Conservation (phyloP, 305 asterid genomes). For the Fraxinus velutina region DNA sequence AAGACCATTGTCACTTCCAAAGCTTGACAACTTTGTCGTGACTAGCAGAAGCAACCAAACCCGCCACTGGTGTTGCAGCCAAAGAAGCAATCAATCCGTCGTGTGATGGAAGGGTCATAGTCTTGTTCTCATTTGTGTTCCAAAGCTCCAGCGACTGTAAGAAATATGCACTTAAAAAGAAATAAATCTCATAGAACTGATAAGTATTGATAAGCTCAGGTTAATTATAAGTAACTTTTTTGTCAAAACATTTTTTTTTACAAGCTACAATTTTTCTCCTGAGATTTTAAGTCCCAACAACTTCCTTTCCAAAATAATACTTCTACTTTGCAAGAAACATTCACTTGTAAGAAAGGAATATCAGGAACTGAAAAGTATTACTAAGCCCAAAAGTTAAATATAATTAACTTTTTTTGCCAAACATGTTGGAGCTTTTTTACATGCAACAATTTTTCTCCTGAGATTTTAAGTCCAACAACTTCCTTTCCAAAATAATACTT, state of each 20-base stretch:
- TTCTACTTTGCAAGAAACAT: slow-evolving; percentile 26
- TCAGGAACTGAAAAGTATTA: not conserved
- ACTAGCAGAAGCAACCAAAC: slow-evolving; percentile 89
- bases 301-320: not conserved
- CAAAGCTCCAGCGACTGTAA: slow-evolving; percentile 89
- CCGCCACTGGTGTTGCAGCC: slow-evolving; percentile 68
- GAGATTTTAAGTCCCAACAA: not conserved
- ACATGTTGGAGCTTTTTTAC: not conserved
- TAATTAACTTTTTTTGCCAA: not conserved
- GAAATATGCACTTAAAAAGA: not conserved
- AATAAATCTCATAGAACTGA: not conserved
- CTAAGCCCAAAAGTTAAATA: not conserved
- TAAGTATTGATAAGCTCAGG: not conserved
- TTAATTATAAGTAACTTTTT: not conserved
- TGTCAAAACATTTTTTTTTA: not conserved
- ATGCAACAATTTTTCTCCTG: not conserved
- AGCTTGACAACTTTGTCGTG: slow-evolving; percentile 84
- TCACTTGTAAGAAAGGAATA: not conserved
- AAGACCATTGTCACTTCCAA: slow-evolving; percentile 54
- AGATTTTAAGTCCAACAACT: not conserved
- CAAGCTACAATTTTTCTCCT: not conserved
- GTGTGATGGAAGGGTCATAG: slow-evolving; percentile 76
- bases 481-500: too few species aligned
- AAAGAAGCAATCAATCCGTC: slow-evolving; percentile 75
- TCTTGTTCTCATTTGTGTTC: slow-evolving; percentile 81